Percentiles rank a stretch among this genome's conserved stretches.
phyloP scores from a whole-genome alignment of 2,329 filamentous ascomycete species.

The Hypoxylon sp. region DNA sequence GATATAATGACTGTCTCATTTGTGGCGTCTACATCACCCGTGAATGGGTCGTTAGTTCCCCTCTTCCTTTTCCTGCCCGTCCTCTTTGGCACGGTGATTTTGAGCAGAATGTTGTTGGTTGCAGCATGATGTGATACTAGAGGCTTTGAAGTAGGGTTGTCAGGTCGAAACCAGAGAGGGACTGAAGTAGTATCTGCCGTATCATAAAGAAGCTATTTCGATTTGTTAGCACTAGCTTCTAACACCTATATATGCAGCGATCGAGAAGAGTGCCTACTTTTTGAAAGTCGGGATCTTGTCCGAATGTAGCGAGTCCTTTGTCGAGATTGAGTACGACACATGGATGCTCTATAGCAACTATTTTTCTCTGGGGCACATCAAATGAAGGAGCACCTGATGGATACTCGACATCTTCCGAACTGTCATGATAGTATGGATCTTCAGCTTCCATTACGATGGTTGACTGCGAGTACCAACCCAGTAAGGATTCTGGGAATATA shows the following conservation, averaged over 20 bases:
- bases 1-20: constrained; percentile 44
- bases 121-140: constrained; percentile 81
- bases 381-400: constrained; percentile 55
- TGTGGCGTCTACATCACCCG: constrained; percentile 59
- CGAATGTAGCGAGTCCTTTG: constrained; percentile 60
- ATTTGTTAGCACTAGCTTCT: constrained; percentile 23
- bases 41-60: constrained; percentile 78
- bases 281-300: constrained; percentile 57
- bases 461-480: not conserved
- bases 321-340: constrained; percentile 59
- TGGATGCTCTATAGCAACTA: constrained; percentile 63
- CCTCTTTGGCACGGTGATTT: constrained; percentile 86
- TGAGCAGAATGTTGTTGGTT: constrained; percentile 88
- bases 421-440: constrained; percentile 21
- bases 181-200: constrained; percentile 62
- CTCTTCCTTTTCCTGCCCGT: constrained; percentile 89
- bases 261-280: constrained; percentile 50
- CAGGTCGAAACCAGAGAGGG: constrained; percentile 82
- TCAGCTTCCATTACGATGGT: constrained; percentile 28
- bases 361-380: constrained; percentile 56
- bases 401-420: constrained; percentile 37
- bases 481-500: not conserved
- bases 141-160: constrained; percentile 84
- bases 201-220: constrained; percentile 49
- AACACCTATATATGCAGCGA: not conserved